Conservation (phyloP, 495 filamentous ascomycete genomes). For the Bathelium albidoporum region DNA sequence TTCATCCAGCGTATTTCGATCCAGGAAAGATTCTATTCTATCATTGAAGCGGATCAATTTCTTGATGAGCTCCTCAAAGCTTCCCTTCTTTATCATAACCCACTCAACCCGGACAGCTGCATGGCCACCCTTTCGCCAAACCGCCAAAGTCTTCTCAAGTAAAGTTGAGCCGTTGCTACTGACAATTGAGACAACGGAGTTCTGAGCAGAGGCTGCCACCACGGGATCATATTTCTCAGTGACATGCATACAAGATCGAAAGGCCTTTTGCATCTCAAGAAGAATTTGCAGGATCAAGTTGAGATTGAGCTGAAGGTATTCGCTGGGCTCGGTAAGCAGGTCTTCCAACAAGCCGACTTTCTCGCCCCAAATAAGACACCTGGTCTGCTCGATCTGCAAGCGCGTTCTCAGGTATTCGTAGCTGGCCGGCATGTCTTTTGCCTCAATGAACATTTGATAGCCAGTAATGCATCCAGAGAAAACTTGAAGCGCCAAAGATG, state of each 20-base stretch:
- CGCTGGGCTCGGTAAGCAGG: background rate
- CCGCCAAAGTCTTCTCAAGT: background rate
- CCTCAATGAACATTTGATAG: conserved; percentile 1
- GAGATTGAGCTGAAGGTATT: background rate
- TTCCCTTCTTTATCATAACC: background rate
- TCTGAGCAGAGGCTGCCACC: background rate
- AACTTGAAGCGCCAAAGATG: background rate
- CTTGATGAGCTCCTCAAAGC: background rate
- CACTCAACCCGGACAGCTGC: background rate
- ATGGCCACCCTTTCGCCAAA: background rate
- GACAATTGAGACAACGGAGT: background rate
- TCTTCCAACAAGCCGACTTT: background rate
- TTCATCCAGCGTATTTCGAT: background rate
- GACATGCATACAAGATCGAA: background rate
- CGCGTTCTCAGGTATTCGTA: background rate
- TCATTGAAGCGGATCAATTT: background rate
- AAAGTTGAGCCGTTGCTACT: background rate
- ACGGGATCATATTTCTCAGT: background rate
- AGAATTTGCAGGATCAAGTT: background rate
- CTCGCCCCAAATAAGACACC: background rate
- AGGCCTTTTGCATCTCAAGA: background rate
- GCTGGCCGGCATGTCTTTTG: background rate
- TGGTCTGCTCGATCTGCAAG: background rate
- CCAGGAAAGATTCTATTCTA: background rate
- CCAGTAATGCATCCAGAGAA: background rate